Percentiles rank a stretch among this genome's conserved stretches.
These are phyloP conservation scores for Clitoria ternatea DNA, from an alignment of 306 rosid genomes.

Conservation along the genomic window DNA sequence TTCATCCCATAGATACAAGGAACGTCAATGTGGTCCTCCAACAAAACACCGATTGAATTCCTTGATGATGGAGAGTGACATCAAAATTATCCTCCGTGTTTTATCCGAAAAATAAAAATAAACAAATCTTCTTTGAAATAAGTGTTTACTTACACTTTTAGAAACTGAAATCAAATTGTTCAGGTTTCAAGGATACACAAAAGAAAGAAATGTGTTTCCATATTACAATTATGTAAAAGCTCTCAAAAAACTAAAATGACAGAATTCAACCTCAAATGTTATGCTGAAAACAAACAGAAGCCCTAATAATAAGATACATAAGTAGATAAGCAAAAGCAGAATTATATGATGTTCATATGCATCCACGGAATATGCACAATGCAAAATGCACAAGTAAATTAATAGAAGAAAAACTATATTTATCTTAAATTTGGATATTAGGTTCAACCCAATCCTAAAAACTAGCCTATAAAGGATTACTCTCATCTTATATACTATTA, in stretches of 20 bases:
- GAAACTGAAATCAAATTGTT: neutral
- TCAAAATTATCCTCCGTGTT: neutral
- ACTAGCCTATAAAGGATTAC: no score
- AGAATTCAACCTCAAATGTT: neutral
- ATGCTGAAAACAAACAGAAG: neutral
- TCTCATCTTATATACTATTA: no score
- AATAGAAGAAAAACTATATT: no score
- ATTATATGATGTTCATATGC: neutral
- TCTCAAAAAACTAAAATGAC: neutral
- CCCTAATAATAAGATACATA: neutral
- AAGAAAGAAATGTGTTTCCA: neutral
- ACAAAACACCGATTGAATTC: neutral
- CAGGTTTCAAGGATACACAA: neutral
- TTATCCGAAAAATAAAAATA: neutral
- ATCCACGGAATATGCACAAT: neutral
- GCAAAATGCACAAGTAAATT: neutral
- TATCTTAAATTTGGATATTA: no score
- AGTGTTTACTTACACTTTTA: neutral
- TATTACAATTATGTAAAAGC: neutral
- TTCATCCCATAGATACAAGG: neutral
- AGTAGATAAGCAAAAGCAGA: conserved; percentile 1
- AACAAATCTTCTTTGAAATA: neutral
- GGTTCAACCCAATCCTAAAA: no score
- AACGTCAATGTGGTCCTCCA: neutral
- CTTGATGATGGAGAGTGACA: neutral